phyloP scores from a whole-genome alignment of 2,329 filamentous ascomycete genomes.

The Fusarium incarnatum region DNA sequence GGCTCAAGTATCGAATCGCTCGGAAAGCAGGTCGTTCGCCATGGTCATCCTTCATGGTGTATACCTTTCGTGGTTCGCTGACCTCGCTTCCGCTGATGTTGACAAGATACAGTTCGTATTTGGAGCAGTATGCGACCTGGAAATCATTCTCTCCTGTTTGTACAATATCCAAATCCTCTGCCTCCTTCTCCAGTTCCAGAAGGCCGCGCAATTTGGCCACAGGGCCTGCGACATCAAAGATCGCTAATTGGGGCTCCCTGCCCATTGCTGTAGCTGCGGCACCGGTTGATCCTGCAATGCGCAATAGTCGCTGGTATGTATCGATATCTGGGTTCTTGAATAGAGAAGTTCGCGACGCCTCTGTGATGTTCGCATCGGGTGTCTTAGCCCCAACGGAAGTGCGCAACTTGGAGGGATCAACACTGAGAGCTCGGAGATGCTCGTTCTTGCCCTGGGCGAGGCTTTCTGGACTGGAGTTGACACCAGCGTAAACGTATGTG shows the following conservation, averaged over 20 bases:
- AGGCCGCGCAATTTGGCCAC: conserved; percentile 60
- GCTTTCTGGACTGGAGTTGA: conserved; percentile 82
- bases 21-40: conserved; percentile 64
- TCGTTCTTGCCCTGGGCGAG: conserved; percentile 82
- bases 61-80: conserved; percentile 65
- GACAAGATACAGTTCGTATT: conserved; percentile 78
- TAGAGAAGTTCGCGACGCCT: conserved; percentile 64
- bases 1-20: conserved; percentile 68
- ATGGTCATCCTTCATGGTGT: conserved; percentile 64
- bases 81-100: conserved; percentile 62
- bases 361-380: conserved; percentile 57
- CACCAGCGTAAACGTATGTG: conserved; percentile 74
- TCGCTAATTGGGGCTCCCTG: conserved; percentile 78
- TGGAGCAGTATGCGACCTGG: conserved; percentile 81
- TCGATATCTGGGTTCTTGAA: conserved; percentile 64
- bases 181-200: conserved; percentile 66
- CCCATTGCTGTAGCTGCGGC: conserved; percentile 83
- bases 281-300: conserved; percentile 74
- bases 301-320: conserved; percentile 69
- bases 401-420: conserved; percentile 58
- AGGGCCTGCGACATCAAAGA: conserved; percentile 74
- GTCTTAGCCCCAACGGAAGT: conserved; percentile 47
- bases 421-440: conserved; percentile 82
- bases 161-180: conserved; percentile 75
- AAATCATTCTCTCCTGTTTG: conserved; percentile 72